Conservation (phyloP, 306 rosid species). For the Inga laurina region DNA sequence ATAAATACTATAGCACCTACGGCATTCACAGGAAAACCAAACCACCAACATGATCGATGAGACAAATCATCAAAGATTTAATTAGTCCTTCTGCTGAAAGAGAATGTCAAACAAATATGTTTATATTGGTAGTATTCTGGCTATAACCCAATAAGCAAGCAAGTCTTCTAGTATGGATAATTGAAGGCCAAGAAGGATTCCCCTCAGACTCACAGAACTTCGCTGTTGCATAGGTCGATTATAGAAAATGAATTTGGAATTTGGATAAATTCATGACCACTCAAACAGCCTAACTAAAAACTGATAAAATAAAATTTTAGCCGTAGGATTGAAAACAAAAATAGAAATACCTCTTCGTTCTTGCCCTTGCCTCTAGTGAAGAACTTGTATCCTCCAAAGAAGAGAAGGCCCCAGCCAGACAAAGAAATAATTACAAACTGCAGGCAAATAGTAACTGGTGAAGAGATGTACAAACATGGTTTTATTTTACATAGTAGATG, state of each 20-base stretch:
- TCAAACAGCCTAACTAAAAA: neutral
- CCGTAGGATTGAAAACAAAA: neutral
- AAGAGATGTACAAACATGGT: constrained; percentile 23
- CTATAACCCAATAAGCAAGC: neutral
- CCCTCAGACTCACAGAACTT: neutral
- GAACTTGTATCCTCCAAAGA: constrained; percentile 66
- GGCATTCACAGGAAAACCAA: constrained; percentile 17
- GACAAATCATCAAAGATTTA: constrained; percentile 11
- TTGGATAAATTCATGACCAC: constrained; percentile 6
- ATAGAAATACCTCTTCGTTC: constrained; percentile 80
- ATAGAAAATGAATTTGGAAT: neutral
- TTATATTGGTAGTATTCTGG: neutral
- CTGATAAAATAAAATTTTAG: neutral
- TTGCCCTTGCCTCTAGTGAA: constrained; percentile 72
- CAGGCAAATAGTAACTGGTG: constrained; percentile 32
- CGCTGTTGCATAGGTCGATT: constrained; percentile 16
- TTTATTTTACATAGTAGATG: neutral
- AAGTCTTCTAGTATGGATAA: neutral
- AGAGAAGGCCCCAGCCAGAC: constrained; percentile 79
- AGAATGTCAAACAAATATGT: constrained; percentile 12
- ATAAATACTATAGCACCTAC: constrained; percentile 10
- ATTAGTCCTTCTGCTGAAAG: neutral
- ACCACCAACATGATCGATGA: neutral
- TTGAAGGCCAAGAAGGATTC: neutral
- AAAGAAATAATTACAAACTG: constrained; percentile 88